Conservation (phyloP, 140 eudicot species). For the Senecio squalidus region DNA sequence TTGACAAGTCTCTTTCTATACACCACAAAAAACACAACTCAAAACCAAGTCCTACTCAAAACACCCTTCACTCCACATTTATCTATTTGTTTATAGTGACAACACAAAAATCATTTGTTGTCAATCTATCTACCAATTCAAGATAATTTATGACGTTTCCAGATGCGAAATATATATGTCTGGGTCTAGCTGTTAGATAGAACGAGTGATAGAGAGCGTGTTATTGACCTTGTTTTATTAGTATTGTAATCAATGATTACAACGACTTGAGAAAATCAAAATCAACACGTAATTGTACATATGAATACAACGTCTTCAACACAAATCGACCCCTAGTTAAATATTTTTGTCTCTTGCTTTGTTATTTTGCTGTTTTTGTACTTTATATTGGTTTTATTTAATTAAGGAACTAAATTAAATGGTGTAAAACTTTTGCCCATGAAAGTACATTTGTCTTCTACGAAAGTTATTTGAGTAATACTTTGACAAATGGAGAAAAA, state of each 20-base stretch:
- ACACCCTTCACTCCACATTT: constrained; percentile 18
- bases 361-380: neutral
- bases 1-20: constrained; percentile 28
- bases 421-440: constrained; percentile 21
- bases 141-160: neutral
- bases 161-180: neutral
- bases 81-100: constrained; percentile 26
- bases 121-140: constrained; percentile 7
- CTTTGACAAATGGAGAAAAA: constrained; percentile 1
- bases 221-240: neutral
- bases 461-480: neutral
- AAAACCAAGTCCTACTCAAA: constrained; percentile 28
- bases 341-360: neutral
- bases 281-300: too few species aligned
- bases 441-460: constrained; percentile 5
- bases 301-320: neutral
- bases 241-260: too few species aligned
- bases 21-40: constrained; percentile 32
- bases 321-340: neutral
- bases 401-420: neutral
- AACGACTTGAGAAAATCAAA: too few species aligned
- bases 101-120: constrained; percentile 24
- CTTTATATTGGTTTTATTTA: neutral
- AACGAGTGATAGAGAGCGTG: neutral
- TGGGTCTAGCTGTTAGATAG: constrained; percentile 3